A percentile compares a stretch with the other conserved stretches of the same genome.
Evolutionary conservation across 202 grass and related monocot species (phyloP).

Genomic region (Tripidium arundinaceum): DNA sequence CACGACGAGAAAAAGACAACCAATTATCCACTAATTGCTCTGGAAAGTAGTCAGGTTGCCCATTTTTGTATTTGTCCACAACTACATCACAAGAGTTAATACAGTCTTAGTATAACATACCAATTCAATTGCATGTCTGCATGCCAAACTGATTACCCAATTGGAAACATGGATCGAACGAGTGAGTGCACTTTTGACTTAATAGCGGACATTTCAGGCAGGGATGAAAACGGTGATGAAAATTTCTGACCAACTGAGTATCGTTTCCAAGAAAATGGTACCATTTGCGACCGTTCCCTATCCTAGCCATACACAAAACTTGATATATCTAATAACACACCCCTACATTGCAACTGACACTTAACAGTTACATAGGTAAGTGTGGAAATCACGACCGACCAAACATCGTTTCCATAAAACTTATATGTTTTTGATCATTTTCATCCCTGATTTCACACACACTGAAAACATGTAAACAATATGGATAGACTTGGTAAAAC

Average conservation of each 20-base stretch:
- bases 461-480: not conserved
- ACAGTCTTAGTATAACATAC: no score
- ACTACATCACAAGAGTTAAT: no score
- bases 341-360: not conserved
- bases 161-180: no score
- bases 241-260: not conserved
- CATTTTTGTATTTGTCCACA: no score
- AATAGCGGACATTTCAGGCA: constrained; percentile 54
- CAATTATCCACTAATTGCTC: no score
- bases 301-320: not conserved
- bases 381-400: not conserved
- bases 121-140: constrained; percentile 3
- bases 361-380: not conserved
- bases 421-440: not conserved
- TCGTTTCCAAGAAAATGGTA: not conserved
- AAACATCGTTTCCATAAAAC: not conserved
- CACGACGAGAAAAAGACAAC: no score
- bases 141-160: no score
- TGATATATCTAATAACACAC: not conserved
- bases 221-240: not conserved
- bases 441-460: not conserved
- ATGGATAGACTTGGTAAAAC: not conserved
- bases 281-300: not conserved
- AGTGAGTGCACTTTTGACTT: not conserved
- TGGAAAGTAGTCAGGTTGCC: no score